Conservation (phyloP, 345 rosid genomes). For the Iberis pinnata region DNA sequence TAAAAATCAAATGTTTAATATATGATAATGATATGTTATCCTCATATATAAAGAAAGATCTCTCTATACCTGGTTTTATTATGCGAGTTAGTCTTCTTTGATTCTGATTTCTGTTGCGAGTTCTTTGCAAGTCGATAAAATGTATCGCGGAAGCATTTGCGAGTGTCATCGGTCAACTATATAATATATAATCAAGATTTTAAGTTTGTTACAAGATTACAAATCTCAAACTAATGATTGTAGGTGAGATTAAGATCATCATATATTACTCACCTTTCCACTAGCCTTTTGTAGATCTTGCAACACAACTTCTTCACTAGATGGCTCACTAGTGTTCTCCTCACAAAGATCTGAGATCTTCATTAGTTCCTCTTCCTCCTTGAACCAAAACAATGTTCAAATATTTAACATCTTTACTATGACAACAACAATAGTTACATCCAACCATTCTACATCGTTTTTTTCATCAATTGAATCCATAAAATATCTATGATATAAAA, state of each 20-base stretch:
- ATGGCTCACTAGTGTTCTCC: constrained; percentile 14
- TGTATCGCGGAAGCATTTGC: constrained; percentile 75
- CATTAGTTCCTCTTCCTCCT: constrained; percentile 15
- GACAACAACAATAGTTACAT: neutral
- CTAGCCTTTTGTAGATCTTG: constrained; percentile 57
- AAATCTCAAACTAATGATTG: neutral
- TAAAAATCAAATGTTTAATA: no score
- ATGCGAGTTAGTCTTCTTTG: constrained; percentile 16
- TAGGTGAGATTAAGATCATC: constrained; percentile 6
- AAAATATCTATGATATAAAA: no score
- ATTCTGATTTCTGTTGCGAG: constrained; percentile 30
- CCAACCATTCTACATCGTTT: no score
- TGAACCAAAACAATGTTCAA: constrained; percentile 19
- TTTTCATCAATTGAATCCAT: no score
- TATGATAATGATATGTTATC: no score
- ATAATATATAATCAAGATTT: neutral
- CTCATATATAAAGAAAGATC: neutral
- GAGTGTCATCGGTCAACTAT: constrained; percentile 56
- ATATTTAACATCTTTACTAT: constrained; percentile 9
- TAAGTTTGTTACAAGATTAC: constrained; percentile 12
- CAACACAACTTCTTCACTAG: constrained; percentile 57
- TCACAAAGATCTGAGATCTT: constrained; percentile 19
- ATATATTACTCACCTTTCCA: constrained; percentile 41
- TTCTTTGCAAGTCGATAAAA: constrained; percentile 78
- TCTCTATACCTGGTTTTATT: constrained; percentile 16